Evolutionary conservation across 352 stramenopile genomes (phyloP).

Genomic region (Phytopythium litorale): DNA sequence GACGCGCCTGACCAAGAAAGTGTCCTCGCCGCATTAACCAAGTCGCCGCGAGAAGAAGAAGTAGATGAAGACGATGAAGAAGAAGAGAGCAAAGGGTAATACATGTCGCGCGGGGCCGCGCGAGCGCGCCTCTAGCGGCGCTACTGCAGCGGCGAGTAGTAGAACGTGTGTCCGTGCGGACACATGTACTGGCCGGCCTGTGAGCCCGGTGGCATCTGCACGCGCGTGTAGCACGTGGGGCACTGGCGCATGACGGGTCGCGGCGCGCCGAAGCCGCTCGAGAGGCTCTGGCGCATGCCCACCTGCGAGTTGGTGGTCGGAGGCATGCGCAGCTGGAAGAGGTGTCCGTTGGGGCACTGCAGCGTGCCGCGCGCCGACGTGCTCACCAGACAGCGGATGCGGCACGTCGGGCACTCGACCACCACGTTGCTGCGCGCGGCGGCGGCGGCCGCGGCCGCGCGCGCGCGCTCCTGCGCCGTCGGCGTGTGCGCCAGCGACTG

Average conservation of each 20-base stretch:
- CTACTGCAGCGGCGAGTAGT: slow-evolving; percentile 71
- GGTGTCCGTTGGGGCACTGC: slow-evolving; percentile 70
- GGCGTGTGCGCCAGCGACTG: slow-evolving; percentile 70
- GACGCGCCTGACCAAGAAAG: background rate
- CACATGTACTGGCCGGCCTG: slow-evolving; percentile 88
- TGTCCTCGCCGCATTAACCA: background rate
- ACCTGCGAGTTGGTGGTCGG: slow-evolving; percentile 37
- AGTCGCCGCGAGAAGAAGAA: background rate
- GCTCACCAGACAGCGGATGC: slow-evolving; percentile 75
- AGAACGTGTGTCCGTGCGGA: slow-evolving; percentile 84
- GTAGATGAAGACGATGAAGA: too few species aligned
- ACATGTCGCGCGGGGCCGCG: too few species aligned
- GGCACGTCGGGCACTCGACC: slow-evolving; percentile 69
- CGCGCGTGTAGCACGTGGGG: slow-evolving; percentile 82
- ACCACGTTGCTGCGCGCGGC: slow-evolving; percentile 66
- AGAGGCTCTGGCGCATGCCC: slow-evolving; percentile 32
- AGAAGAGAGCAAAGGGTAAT: background rate
- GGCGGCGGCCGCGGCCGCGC: slow-evolving; percentile 39
- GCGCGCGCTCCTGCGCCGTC: slow-evolving; percentile 64
- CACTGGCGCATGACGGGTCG: slow-evolving; percentile 81
- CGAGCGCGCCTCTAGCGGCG: background rate
- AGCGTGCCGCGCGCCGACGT: slow-evolving; percentile 65
- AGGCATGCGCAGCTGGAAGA: slow-evolving; percentile 74
- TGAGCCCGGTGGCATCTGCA: slow-evolving; percentile 83
- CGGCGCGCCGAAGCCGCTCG: slow-evolving; percentile 16